Evolutionary conservation across 164 flowering plant species (phyloP).

Genomic region (Paratinospora sagittata): DNA sequence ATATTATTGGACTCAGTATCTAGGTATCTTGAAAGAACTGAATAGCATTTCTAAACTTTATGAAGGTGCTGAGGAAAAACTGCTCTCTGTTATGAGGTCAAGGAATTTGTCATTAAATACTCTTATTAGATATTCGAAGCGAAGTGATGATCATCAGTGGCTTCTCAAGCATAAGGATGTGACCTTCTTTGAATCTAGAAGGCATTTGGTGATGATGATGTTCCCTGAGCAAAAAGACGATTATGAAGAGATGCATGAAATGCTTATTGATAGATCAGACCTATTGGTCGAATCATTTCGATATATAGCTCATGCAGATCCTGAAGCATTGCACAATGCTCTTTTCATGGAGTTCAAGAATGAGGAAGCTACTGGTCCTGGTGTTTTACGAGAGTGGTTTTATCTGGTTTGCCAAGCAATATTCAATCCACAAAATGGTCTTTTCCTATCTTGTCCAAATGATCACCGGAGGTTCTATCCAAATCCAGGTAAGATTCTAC

Average conservation of each 20-base stretch:
- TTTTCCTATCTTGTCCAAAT: constrained; percentile 73
- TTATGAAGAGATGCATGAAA: constrained; percentile 74
- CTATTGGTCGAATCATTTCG: constrained; percentile 77
- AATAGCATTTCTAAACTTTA: constrained; percentile 46
- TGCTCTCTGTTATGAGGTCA: constrained; percentile 39
- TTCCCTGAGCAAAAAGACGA: constrained; percentile 80
- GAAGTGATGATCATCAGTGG: constrained; percentile 68
- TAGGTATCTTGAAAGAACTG: constrained; percentile 59
- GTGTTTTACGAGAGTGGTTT: constrained; percentile 94
- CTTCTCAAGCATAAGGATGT: constrained; percentile 66
- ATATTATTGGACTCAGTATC: constrained; percentile 45
- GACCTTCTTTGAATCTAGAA: constrained; percentile 61
- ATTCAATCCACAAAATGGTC: constrained; percentile 71
- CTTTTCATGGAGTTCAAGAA: constrained; percentile 88
- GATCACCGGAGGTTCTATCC: constrained; percentile 88
- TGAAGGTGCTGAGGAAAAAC: constrained; percentile 39
- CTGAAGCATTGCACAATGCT: constrained; percentile 47
- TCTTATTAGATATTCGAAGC: constrained; percentile 45
- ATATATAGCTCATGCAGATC: constrained; percentile 53
- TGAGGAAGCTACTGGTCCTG: constrained; percentile 98
- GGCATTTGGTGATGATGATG: constrained; percentile 71
- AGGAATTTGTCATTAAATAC: constrained; percentile 38
- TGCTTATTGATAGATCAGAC: constrained; percentile 85
- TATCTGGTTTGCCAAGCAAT: constrained; percentile 73
- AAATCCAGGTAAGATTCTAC: constrained; percentile 62